Conservation (phyloP, 1,139 yeast genomes). For the Blastobotrys aristatus region DNA sequence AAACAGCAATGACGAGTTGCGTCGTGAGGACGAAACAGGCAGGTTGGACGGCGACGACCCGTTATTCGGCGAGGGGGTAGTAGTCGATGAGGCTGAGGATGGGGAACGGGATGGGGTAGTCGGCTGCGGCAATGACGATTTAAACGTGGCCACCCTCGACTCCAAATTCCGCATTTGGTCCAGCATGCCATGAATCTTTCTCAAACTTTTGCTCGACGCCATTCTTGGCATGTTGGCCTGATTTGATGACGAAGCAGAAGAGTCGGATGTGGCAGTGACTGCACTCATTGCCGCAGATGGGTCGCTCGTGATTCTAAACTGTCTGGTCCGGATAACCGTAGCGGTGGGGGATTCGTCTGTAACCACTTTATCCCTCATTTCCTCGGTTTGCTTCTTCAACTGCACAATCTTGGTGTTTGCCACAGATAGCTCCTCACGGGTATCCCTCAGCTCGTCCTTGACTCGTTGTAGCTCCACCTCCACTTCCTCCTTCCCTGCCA, state of each 20-base stretch:
- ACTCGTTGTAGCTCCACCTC: conserved; percentile 33
- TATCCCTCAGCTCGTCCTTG: conserved; percentile 34
- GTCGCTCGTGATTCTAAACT: conserved; percentile 15
- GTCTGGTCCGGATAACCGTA: conserved; percentile 3
- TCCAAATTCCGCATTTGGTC: conserved; percentile 32
- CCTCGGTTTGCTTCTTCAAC: conserved; percentile 11
- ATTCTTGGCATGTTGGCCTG: conserved; percentile 18
- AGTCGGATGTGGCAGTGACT: conserved; percentile 13
- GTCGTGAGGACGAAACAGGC: conserved; percentile 13
- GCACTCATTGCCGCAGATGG: conserved; percentile 15
- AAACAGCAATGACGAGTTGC: conserved; percentile 10
- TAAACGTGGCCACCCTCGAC: conserved; percentile 32
- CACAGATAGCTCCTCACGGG: conserved; percentile 31
- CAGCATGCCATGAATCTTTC: conserved; percentile 34
- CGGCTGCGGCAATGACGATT: conserved; percentile 28
- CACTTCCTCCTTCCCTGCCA: conserved; percentile 27
- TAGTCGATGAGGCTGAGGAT: conserved; percentile 8
- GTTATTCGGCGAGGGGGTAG: conserved; percentile 4
- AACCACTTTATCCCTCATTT: neutral
- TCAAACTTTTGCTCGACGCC: conserved; percentile 30
- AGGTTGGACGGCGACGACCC: conserved; percentile 8
- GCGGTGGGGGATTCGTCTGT: conserved; percentile 7
- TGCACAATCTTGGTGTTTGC: conserved; percentile 17
- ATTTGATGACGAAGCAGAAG: conserved; percentile 8
- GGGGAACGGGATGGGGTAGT: conserved; percentile 19